phyloP scores from a whole-genome alignment of 495 filamentous ascomycete species.

The Penicillium parvum region DNA sequence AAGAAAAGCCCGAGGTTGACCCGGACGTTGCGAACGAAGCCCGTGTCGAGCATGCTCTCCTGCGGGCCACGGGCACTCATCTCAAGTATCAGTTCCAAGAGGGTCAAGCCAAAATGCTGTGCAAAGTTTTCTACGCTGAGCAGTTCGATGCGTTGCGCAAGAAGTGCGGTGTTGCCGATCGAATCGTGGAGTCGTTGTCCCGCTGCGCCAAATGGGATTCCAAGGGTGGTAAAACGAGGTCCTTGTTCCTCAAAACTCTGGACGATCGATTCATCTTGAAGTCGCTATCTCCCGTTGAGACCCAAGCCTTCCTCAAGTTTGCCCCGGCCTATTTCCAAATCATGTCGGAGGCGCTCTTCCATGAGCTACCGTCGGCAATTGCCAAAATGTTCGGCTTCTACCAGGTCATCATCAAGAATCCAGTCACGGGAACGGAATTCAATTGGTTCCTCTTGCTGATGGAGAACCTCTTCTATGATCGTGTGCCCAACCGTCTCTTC shows the following conservation, averaged over 20 bases:
- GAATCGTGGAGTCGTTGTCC: constrained; percentile 91
- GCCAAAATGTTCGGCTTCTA: constrained; percentile 99
- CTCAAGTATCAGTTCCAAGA: constrained; percentile 92
- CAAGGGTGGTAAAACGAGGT: constrained; percentile 96
- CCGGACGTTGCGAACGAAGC: constrained; percentile 47
- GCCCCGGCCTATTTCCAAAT: constrained; percentile 96
- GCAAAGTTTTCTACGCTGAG: constrained; percentile 97
- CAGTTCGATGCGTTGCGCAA: constrained; percentile 93
- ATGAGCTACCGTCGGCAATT: constrained; percentile 93
- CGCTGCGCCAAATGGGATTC: constrained; percentile 97
- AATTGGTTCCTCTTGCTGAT: constrained; percentile 92
- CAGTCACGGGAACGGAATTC: constrained; percentile 85
- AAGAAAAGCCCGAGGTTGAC: constrained; percentile 17
- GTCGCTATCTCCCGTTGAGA: constrained; percentile 83
- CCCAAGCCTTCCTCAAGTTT: constrained; percentile 88
- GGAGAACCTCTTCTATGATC: constrained; percentile 99
- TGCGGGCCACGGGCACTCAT: constrained; percentile 81
- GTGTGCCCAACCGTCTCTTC: constrained; percentile 85
- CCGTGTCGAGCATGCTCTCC: constrained; percentile 65
- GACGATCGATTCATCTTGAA: constrained; percentile 93
- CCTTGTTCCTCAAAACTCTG: constrained; percentile 94
- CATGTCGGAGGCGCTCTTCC: constrained; percentile 93
- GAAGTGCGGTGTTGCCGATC: constrained; percentile 88
- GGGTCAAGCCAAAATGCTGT: constrained; percentile 87
- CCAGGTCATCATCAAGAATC: constrained; percentile 94